Percentiles rank a stretch among this genome's conserved stretches.
Conservation (phyloP, 306 rosid genomes). For the Mimosa bimucronata region DNA sequence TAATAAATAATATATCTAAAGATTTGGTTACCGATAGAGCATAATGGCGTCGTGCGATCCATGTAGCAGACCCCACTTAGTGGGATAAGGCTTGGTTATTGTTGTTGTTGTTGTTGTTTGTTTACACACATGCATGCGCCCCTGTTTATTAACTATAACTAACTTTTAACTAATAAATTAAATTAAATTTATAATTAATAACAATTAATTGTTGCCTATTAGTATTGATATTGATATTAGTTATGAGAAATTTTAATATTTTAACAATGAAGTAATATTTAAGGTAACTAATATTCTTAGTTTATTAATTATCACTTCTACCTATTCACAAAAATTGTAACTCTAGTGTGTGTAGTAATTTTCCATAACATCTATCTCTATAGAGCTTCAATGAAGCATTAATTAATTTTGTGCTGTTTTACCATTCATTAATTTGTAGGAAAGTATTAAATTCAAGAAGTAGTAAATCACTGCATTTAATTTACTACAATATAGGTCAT, state of each 20-base stretch:
- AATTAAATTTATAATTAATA: background rate
- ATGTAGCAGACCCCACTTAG: too few relatives aligned
- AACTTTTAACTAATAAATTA: background rate
- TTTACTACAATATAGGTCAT: background rate
- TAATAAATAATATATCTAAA: too few relatives aligned
- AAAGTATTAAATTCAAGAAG: background rate
- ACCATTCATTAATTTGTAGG: background rate
- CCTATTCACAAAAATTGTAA: background rate
- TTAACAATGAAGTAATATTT: too few relatives aligned
- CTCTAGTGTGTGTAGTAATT: background rate
- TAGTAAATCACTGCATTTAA: background rate
- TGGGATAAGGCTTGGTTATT: too few relatives aligned
- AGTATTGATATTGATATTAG: background rate
- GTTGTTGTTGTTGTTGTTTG: too few relatives aligned
- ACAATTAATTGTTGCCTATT: background rate
- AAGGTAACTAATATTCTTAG: background rate
- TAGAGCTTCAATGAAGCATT: background rate
- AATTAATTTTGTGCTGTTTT: background rate
- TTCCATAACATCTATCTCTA: background rate
- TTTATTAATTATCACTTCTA: background rate
- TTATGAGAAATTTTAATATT: background rate
- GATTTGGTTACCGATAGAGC: too few relatives aligned
- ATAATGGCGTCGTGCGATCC: too few relatives aligned
- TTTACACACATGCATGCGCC: background rate
- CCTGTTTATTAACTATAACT: background rate